Base-by-base conservation (phyloP, 2,329 filamentous ascomycete genomes). In the Penicillium sp. region DNA sequence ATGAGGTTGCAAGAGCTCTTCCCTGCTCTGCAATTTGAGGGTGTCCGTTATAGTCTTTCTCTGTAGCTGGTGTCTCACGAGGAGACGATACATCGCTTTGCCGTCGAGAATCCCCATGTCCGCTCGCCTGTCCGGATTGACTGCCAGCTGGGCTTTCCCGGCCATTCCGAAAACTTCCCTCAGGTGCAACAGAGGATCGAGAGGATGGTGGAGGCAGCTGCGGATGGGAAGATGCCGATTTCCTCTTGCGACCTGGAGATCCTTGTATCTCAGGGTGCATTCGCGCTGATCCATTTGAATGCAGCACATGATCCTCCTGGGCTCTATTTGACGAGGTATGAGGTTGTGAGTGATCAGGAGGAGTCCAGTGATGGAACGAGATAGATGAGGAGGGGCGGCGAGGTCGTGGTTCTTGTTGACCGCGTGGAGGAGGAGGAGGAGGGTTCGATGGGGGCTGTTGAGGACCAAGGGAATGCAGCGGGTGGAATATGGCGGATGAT, bases 351-450 rank as follows among this genome's bases (percentile, higher is more conserved):
- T 59, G 25, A 7, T 20, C 35, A 14, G 62, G 62, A 15, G 61
- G 61, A 25, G 53, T 41, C 57, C 57, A 64, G 37, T 64, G 62
- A 31, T 62, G 62, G 25, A 64, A 62, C 8, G 57, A 53, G 17
- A 63, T 55, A n/a, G 49, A 43, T 25, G 56, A 49, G 12, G 59
- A 58, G 15, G 51, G 20, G 11, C 52, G 55, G 35, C 50, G 45
- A 25, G 59, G 39, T 38, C 42, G 48, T n/a, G 20, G 8, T 10
- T 57, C 56, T 4, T 37, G 43, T 38, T 34, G 52, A n/a, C 38
- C 34, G 28, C 45, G 17, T 8, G 43, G 17, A 8, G 43, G 22
- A 38, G 53, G 22, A 38, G 53, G n/a, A 17, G 20, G 50, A 6
- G 4, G 25, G 5, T 58, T 42, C 15, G 17, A 17, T 14, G 15